A percentile compares a stretch with the other conserved stretches of the same genome.
phyloP scores from a whole-genome alignment of 352 stramenopile genomes.

The Globisporangium paroecandrum region DNA sequence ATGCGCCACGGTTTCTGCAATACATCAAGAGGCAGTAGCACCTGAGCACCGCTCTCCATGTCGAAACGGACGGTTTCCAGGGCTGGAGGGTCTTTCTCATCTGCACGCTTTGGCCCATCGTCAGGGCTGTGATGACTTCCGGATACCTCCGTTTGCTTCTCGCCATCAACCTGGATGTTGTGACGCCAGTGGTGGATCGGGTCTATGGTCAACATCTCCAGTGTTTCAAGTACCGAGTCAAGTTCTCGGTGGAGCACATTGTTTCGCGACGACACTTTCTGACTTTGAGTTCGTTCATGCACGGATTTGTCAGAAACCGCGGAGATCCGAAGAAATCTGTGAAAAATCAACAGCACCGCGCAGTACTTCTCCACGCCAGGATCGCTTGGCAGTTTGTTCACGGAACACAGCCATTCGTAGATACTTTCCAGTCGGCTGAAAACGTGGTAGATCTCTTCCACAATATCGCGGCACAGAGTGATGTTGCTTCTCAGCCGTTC shows the following conservation, averaged over 20 bases:
- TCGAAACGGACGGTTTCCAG: not conserved
- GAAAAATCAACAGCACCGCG: not conserved
- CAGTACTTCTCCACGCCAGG: not conserved
- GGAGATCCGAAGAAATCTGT: not conserved
- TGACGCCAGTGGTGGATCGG: not conserved
- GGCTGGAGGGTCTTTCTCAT: not conserved
- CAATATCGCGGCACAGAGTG: not conserved
- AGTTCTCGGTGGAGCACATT: not conserved
- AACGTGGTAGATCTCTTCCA: not conserved
- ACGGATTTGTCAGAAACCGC: not conserved
- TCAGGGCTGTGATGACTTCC: not conserved
- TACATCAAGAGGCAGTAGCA: not conserved
- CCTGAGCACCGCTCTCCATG: too few relatives aligned
- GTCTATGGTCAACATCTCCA: not conserved
- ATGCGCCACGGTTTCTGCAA: constrained; percentile 5
- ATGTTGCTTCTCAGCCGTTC: not conserved
- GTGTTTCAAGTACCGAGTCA: not conserved
- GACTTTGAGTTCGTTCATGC: not conserved
- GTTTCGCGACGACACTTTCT: not conserved
- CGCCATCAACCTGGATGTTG: not conserved
- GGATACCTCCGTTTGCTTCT: not conserved
- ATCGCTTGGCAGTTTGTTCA: constrained; percentile 2
- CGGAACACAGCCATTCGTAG: not conserved
- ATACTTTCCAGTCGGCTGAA: not conserved
- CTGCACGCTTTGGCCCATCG: not conserved